Evolutionary conservation across 164 flowering plant genomes (phyloP), one percentile per base, ranked within the genome.

Genomic region (Kingdonia uniflora): DNA sequence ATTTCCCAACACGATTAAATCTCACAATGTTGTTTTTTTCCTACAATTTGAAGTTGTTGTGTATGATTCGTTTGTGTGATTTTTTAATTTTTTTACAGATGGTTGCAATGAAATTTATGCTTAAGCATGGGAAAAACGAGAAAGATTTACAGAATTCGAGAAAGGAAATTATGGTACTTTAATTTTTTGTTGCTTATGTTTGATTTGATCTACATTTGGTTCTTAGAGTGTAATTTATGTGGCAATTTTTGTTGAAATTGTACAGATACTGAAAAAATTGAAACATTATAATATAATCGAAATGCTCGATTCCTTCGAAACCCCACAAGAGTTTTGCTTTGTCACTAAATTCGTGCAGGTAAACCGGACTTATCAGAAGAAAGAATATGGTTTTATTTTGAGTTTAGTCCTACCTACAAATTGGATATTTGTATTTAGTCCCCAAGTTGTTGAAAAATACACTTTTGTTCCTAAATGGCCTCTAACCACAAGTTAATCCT

Each of bases 261-360:
- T 29, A 8, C 35, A 92, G 99, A 92, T 92, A 42, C 63, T 92
- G 21, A 78, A 85, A 65, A 92, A 88, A 74, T 55, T 92, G 76
- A 86, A 84, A 66, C 99, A 92, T 75, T 91, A 77, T 63, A 88
- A 92, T 66, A 92, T 92, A 39, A 88, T 92, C 54, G 84, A 78
- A 72, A 92, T 92, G 99, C 86, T 92, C 15, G 99, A 92, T 64
- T 85, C 95, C 11, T 92, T 92, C 58, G 99, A 92, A 59, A 84
- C 74, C 56, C 80, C 91, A 2, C 91, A 86, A 71, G 95, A 92
- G 66, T 88, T 92, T 66, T 92, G 99, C 64, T 96, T 92, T 40
- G 95, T 92, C 46, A 92, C 99, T 12, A 95, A 92, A 63, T 88
- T 92, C 72, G 99, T 95, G 10, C 94, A 84, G 70, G 99, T 92